These are phyloP conservation scores for Boletus rubropictus DNA, from an alignment of 768 basidiomycete genomes.

Conservation along the genomic window DNA sequence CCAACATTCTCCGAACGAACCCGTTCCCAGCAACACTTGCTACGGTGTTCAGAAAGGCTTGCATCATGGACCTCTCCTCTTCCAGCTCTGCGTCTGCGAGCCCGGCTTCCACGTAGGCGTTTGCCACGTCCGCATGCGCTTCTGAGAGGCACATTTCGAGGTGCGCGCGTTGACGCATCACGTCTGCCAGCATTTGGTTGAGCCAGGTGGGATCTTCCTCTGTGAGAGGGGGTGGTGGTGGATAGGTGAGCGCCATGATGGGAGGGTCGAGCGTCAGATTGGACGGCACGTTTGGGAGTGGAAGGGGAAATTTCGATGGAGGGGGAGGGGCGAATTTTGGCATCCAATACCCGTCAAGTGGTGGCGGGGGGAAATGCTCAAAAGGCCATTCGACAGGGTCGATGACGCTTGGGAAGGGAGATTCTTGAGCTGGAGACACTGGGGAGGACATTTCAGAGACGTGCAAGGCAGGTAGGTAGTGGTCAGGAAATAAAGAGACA, in stretches of 20 bases:
- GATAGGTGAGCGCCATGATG: conserved; percentile 25
- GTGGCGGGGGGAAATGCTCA: conserved; percentile 26
- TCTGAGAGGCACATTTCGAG: conserved; percentile 15
- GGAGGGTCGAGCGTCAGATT: conserved; percentile 19
- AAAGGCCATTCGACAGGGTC: conserved; percentile 22
- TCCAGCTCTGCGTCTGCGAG: conserved; percentile 25
- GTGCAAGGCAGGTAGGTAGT: neutral
- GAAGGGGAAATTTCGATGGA: conserved; percentile 13
- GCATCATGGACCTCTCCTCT: conserved; percentile 21
- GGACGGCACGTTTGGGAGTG: conserved; percentile 5
- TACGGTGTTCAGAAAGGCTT: conserved; percentile 22
- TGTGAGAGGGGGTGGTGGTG: conserved; percentile 23
- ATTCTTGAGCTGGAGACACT: neutral
- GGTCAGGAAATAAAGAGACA: neutral
- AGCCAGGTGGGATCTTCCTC: conserved; percentile 27
- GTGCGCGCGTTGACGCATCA: conserved; percentile 23
- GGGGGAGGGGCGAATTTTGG: conserved; percentile 18
- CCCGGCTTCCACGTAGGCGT: conserved; percentile 24
- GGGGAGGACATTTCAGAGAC: conserved; percentile 3
- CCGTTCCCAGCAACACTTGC: conserved; percentile 23
- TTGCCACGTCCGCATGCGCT: conserved; percentile 13
- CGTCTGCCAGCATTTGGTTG: conserved; percentile 21
- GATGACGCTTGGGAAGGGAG: neutral
- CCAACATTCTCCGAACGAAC: conserved; percentile 25
- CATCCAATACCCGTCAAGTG: conserved; percentile 23